Percentiles rank a stretch among this genome's conserved stretches.
Conservation (phyloP, 768 basidiomycete genomes). For the Auriscalpium microsporum region DNA sequence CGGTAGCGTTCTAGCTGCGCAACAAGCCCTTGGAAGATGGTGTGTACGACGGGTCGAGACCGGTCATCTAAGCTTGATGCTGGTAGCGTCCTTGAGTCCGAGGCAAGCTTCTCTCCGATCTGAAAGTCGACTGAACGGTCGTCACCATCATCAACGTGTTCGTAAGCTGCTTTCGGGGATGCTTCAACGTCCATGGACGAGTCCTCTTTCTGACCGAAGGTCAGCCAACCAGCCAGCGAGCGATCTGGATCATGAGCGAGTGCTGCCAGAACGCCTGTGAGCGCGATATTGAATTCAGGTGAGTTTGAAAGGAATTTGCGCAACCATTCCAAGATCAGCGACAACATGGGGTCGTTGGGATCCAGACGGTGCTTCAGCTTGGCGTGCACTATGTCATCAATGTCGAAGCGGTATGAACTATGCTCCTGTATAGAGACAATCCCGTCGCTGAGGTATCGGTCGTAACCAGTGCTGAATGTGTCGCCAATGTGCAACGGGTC, state of each 20-base stretch:
- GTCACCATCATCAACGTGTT: slow-evolving; percentile 49
- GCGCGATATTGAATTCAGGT: slow-evolving; percentile 78
- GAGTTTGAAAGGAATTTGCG: slow-evolving; percentile 78
- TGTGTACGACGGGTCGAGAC: slow-evolving; percentile 70
- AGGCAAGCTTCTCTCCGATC: slow-evolving; percentile 56
- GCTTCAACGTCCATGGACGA: slow-evolving; percentile 11
- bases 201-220: slow-evolving; percentile 47
- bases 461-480: slow-evolving; percentile 77
- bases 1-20: slow-evolving; percentile 78
- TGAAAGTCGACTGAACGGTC: slow-evolving; percentile 75
- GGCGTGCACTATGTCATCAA: slow-evolving; percentile 30
- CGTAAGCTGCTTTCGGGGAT: slow-evolving; percentile 12
- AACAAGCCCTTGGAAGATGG: slow-evolving; percentile 74
- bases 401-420: slow-evolving; percentile 41
- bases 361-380: slow-evolving; percentile 68
- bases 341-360: slow-evolving; percentile 68
- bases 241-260: slow-evolving; percentile 82
- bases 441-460: slow-evolving; percentile 76
- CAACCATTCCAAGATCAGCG: slow-evolving; percentile 59
- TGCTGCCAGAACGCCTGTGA: slow-evolving; percentile 75
- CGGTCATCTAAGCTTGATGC: slow-evolving; percentile 63
- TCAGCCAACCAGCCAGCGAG: slow-evolving; percentile 83
- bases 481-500: slow-evolving; percentile 63
- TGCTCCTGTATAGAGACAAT: slow-evolving; percentile 59
- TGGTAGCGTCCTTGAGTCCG: slow-evolving; percentile 49